Evolutionary conservation across 495 filamentous ascomycete genomes (phyloP), one percentile per base, ranked within the genome.

Genomic region (Cercophora scortea): DNA sequence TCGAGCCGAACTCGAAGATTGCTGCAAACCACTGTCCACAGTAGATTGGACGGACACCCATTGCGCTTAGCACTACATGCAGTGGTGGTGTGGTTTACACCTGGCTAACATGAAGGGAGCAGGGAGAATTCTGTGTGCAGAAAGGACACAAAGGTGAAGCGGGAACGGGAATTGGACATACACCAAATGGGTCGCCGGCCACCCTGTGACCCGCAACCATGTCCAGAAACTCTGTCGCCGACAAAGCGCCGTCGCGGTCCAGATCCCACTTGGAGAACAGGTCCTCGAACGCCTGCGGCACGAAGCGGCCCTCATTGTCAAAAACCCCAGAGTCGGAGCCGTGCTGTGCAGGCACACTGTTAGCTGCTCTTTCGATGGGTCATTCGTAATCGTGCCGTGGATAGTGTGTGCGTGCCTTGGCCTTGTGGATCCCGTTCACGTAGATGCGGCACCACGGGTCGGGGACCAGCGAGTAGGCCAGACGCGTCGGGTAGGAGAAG

Each of bases 201-300:
- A 59, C 11, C 34, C 61, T 39, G 18, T 64, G 34, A 3, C 53
- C 56, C 16, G 32, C 25, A 25, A 62, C 52, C 56, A 61, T 61
- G 6, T 41, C 41, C 48, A 54, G 58, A 11, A 64, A 39, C 49
- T 64, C 48, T 3, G 39, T 1, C 3, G 34, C 51, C 2, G 53
- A 57, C 33, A 65, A 34, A 4, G 50, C 42, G 8, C 57, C 55
- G 1, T 58, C 53, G 32, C 61, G 42, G 32, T 64, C 65, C 6
- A 42, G 10, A 42, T 73, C 77, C 56, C 75, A 81, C 65, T 81
- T 80, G 42, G 66, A 59, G 48, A 84, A 83, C 59, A 80, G 59
- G 53, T 82, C 76, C 65, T 84, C 79, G 56, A 83, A 82, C 10
- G 59, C 58, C 64, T 79, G 73, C 45, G 77, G 78, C 6, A 73